phyloP scores from a whole-genome alignment of 768 basidiomycete genomes.

The Rhodotorula diobovata region DNA sequence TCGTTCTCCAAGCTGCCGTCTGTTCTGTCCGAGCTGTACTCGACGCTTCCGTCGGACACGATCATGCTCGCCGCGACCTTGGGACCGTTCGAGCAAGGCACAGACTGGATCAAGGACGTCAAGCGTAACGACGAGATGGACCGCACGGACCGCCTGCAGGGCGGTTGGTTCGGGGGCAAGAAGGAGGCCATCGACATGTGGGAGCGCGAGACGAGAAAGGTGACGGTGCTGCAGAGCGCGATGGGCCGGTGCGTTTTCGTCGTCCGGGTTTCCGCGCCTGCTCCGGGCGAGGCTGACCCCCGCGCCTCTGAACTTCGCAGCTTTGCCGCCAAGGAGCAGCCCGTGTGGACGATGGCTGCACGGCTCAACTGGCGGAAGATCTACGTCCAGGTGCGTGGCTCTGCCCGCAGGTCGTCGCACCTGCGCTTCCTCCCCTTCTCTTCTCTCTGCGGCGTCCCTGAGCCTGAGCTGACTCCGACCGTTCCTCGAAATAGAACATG shows the following conservation, averaged over 20 bases:
- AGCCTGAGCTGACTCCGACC: too few species aligned
- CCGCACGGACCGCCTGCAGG: slow-evolving; percentile 37
- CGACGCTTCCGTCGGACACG: slow-evolving; percentile 32
- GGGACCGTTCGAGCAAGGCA: slow-evolving; percentile 22
- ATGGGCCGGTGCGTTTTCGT: slow-evolving; percentile 10
- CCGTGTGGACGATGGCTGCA: slow-evolving; percentile 39
- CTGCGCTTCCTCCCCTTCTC: too few species aligned
- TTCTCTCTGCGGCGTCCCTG: too few species aligned
- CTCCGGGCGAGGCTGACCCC: not conserved
- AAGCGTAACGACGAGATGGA: slow-evolving; percentile 22
- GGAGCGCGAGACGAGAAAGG: slow-evolving; percentile 33
- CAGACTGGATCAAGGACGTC: slow-evolving; percentile 19
- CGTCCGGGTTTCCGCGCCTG: not conserved
- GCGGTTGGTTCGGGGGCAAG: slow-evolving; percentile 42
- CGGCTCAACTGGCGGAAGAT: slow-evolving; percentile 38
- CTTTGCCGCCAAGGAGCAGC: slow-evolving; percentile 42
- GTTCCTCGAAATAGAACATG: too few species aligned
- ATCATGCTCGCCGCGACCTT: slow-evolving; percentile 36
- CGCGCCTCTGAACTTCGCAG: not conserved
- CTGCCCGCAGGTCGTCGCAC: too few species aligned
- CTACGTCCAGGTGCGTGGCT: slow-evolving; percentile 37
- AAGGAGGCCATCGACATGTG: slow-evolving; percentile 36
- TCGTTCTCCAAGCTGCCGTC: slow-evolving; percentile 25
- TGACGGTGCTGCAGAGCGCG: slow-evolving; percentile 35
- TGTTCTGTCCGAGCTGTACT: slow-evolving; percentile 28